Evolutionary conservation across 371 early-diverging fungal species (phyloP).

Genomic region (Basidiobolus heterosporus): DNA sequence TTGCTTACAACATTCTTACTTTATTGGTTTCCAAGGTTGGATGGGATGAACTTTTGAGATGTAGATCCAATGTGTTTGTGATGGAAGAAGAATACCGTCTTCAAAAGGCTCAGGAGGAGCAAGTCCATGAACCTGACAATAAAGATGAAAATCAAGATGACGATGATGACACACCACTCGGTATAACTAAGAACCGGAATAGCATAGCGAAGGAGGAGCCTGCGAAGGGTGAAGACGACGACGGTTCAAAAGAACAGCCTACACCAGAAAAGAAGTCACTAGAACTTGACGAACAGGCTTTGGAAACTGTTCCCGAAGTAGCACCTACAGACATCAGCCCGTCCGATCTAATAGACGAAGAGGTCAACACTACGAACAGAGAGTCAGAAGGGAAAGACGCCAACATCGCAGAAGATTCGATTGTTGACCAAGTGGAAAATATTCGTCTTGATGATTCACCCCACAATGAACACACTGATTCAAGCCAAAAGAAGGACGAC

Average conservation of each 20-base stretch:
- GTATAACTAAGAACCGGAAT: slow-evolving; percentile 6
- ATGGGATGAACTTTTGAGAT: slow-evolving; percentile 84
- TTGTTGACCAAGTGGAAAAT: slow-evolving; percentile 10
- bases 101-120: slow-evolving; percentile 20
- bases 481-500: not conserved
- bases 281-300: slow-evolving; percentile 6
- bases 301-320: slow-evolving; percentile 1
- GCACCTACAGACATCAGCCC: too few species aligned
- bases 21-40: slow-evolving; percentile 65
- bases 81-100: slow-evolving; percentile 94
- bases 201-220: slow-evolving; percentile 11
- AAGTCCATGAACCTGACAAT: slow-evolving; percentile 1
- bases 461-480: not conserved
- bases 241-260: slow-evolving; percentile 7
- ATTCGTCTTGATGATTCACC: slow-evolving; percentile 11
- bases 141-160: slow-evolving; percentile 10
- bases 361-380: too few species aligned
- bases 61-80: slow-evolving; percentile 76
- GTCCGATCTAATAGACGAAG: too few species aligned
- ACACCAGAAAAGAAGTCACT: slow-evolving; percentile 7
- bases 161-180: not conserved
- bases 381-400: slow-evolving; percentile 8
- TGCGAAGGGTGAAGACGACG: slow-evolving; percentile 6
- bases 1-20: slow-evolving; percentile 70
- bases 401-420: slow-evolving; percentile 6